phyloP scores from a whole-genome alignment of 2,329 filamentous ascomycete species.

The Ramichloridium luteum region DNA sequence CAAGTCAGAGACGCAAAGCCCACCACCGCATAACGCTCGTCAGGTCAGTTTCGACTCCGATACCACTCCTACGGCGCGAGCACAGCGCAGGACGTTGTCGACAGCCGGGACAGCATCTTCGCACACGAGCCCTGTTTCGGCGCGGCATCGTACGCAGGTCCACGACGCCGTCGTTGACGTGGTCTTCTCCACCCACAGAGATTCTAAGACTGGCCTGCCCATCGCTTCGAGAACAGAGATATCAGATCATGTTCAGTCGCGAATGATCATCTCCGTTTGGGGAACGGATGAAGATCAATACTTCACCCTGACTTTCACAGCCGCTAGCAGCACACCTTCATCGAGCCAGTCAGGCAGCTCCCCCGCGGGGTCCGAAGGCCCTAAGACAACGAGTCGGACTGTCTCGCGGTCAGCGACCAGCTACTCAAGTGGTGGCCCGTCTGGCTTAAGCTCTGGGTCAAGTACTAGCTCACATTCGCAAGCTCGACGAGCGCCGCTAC shows the following conservation, averaged over 20 bases:
- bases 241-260: constrained; percentile 42
- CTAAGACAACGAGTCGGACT: constrained; percentile 26
- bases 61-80: constrained; percentile 11
- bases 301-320: constrained; percentile 65
- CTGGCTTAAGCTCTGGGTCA: constrained; percentile 28
- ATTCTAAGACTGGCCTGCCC: constrained; percentile 27
- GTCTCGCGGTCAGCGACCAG: constrained; percentile 32
- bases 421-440: constrained; percentile 24
- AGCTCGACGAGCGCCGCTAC: constrained; percentile 1
- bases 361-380: constrained; percentile 8
- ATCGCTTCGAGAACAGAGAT: constrained; percentile 19
- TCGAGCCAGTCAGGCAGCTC: constrained; percentile 11
- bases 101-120: constrained; percentile 6
- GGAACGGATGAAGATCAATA: constrained; percentile 55
- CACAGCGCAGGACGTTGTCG: constrained; percentile 15
- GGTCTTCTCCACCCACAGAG: constrained; percentile 44
- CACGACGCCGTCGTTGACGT: constrained; percentile 58
- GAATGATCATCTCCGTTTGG: constrained; percentile 69
- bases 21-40: too few relatives aligned
- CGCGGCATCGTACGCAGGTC: constrained; percentile 28
- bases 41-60: constrained; percentile 4
- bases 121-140: constrained; percentile 11
- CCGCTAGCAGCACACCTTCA: constrained; percentile 25
- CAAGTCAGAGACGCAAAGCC: constrained; percentile 5
- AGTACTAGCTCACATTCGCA: constrained; percentile 22